Percentiles rank a stretch among this genome's conserved stretches.
phyloP scores from a whole-genome alignment of 305 asterid genomes.

The Andrographis paniculata region DNA sequence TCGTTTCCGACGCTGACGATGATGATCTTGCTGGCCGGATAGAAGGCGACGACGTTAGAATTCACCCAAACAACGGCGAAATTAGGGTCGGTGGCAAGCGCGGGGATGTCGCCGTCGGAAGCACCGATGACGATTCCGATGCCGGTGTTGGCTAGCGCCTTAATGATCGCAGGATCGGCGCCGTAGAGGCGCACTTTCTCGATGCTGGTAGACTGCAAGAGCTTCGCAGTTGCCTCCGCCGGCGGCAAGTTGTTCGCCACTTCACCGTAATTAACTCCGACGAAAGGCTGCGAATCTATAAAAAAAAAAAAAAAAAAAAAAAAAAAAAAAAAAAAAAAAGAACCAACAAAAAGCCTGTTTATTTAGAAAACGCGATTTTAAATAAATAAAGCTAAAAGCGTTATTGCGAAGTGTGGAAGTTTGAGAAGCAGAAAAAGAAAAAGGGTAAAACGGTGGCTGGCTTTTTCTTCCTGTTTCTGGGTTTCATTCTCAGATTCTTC shows the following conservation, averaged over 20 bases:
- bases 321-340: not conserved
- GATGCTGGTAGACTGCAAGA: conserved; percentile 63
- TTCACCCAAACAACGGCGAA: conserved; percentile 79
- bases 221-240: conserved; percentile 72
- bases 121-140: conserved; percentile 88
- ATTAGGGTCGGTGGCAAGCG: conserved; percentile 78
- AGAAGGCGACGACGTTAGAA: conserved; percentile 52
- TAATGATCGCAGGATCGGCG: conserved; percentile 77
- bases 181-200: conserved; percentile 87
- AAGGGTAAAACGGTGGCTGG: no score
- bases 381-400: no score
- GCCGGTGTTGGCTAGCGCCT: conserved; percentile 66
- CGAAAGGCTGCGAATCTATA: conserved; percentile 71
- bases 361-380: no score
- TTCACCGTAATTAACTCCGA: conserved; percentile 82
- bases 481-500: no score
- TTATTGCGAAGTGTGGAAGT: no score
- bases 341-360: no score
- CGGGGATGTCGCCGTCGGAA: conserved; percentile 80
- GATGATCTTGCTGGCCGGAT: conserved; percentile 75
- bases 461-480: no score
- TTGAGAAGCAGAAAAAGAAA: no score
- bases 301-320: not conserved
- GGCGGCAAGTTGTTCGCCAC: conserved; percentile 93
- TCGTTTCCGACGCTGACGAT: conserved; percentile 81